phyloP scores from a whole-genome alignment of 2,329 filamentous ascomycete species.

The Pseudogymnoascus sp. region DNA sequence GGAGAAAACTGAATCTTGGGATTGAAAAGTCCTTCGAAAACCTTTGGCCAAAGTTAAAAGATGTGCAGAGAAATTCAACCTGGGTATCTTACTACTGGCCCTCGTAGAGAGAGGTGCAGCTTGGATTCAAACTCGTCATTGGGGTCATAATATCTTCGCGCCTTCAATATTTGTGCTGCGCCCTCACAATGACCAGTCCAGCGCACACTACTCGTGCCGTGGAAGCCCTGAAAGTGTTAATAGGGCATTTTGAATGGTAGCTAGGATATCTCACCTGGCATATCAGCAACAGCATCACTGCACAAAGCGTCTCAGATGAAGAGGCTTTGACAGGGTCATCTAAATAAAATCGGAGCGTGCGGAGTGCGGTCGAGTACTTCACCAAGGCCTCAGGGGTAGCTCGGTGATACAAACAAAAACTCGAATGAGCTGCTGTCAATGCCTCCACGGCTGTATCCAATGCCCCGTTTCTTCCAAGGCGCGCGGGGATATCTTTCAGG shows the following conservation, averaged over 20 bases:
- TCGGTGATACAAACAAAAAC: neutral
- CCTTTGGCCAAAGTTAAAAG: slow-evolving; percentile 10
- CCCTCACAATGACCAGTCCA: slow-evolving; percentile 17
- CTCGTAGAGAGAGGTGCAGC: slow-evolving; percentile 29
- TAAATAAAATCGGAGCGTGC: slow-evolving; percentile 20
- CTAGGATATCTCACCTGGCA: slow-evolving; percentile 18
- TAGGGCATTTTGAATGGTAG: neutral
- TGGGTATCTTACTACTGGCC: slow-evolving; percentile 27
- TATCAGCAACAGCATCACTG: slow-evolving; percentile 31
- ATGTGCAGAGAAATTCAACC: neutral
- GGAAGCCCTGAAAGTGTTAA: neutral
- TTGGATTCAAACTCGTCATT: slow-evolving; percentile 29
- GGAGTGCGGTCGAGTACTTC: slow-evolving; percentile 6
- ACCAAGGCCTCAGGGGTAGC: neutral
- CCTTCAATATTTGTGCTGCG: slow-evolving; percentile 26
- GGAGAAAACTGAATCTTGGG: slow-evolving; percentile 26
- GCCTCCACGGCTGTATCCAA: slow-evolving; percentile 21
- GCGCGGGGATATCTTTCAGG: slow-evolving; percentile 36
- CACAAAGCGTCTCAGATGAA: slow-evolving; percentile 30
- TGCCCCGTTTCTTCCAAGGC: slow-evolving; percentile 38
- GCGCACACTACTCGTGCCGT: neutral
- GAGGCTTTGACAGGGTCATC: slow-evolving; percentile 27
- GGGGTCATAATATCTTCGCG: slow-evolving; percentile 25
- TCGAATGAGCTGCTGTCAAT: neutral
- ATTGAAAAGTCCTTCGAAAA: slow-evolving; percentile 32